Evolutionary conservation across 345 rosid genomes (phyloP), one percentile per base, ranked within the genome.

Genomic region (Cochlearia excelsa): DNA sequence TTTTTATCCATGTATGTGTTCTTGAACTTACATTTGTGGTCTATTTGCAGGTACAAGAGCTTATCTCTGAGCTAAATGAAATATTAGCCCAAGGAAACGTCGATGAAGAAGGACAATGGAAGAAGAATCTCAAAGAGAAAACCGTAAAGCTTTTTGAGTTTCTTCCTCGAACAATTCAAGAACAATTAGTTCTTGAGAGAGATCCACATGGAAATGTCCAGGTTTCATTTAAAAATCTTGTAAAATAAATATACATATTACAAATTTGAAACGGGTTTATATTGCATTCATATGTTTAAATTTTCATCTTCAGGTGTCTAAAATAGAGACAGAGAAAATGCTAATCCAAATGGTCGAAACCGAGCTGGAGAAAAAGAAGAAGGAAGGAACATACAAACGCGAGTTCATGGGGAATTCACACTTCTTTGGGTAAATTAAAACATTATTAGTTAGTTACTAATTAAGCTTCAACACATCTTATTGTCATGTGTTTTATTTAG

Each of bases 121-220:
- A 93, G 70, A 81, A 79, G 72, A 93, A 87, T 57, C 97, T 93
- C 65, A 65, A 72, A 35, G 26, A 49, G 4, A 84, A 82, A 31
- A 87, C 90, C 57, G 56, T 77, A 37, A 77, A 79, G 76, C 90
- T 90, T 59, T 93, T 89, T 63, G 96, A 93, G 37, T 75, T 89
- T 59, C 76, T 93, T 61, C 99, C 99, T 26, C 77, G 55, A 60
- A 84, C 90, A 65, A 93, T 89, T 74, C 96, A 82, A 66, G 95
- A 93, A 75, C 99, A 93, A 63, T 62, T 93, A 71, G 72, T 93
- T 84, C 95, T 93, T 69, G 99, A 93, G 76, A 84, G 99, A 78
- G 99, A 93, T 78, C 99, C 97, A 35, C 99, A 93, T 77, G 99
- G 99, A 73, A 93, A 93, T 70, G 99, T 93, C 63, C 99, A 93